Conservation (phyloP, 306 rosid species). For the Corylus americana region DNA sequence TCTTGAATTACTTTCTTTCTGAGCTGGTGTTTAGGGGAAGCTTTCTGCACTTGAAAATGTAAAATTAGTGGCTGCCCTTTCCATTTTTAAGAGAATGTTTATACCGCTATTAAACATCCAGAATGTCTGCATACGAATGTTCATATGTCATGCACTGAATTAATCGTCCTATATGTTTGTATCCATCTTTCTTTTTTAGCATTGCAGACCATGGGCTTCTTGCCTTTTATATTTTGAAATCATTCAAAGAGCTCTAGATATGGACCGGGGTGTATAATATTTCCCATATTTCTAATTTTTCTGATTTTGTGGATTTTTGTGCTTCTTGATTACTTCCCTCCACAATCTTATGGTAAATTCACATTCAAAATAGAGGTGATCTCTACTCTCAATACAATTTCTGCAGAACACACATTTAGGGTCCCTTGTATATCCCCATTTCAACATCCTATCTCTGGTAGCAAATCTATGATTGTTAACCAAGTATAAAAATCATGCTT, state of each 20-base stretch:
- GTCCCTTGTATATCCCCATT: too few relatives aligned
- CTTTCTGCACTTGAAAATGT: neutral
- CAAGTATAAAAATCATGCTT: too few relatives aligned
- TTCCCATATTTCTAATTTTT: too few relatives aligned
- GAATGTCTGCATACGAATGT: neutral
- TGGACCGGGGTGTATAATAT: neutral
- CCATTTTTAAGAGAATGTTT: neutral
- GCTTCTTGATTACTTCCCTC: too few relatives aligned
- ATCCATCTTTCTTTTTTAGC: neutral
- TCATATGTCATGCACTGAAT: neutral
- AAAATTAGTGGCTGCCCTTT: neutral
- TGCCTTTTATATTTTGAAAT: neutral
- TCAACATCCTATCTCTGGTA: too few relatives aligned
- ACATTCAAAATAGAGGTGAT: too few relatives aligned
- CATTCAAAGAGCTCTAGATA: slow-evolving; percentile 4
- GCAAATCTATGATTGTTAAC: too few relatives aligned
- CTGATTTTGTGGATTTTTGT: too few relatives aligned
- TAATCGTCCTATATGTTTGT: neutral
- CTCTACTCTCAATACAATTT: too few relatives aligned
- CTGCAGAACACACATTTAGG: too few relatives aligned
- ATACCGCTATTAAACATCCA: neutral
- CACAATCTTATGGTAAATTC: too few relatives aligned
- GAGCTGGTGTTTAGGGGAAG: slow-evolving; percentile 2
- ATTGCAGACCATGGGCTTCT: neutral
- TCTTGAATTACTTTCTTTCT: neutral